Conservation (phyloP, 306 rosid genomes). For the Ormosia semicastrata region DNA sequence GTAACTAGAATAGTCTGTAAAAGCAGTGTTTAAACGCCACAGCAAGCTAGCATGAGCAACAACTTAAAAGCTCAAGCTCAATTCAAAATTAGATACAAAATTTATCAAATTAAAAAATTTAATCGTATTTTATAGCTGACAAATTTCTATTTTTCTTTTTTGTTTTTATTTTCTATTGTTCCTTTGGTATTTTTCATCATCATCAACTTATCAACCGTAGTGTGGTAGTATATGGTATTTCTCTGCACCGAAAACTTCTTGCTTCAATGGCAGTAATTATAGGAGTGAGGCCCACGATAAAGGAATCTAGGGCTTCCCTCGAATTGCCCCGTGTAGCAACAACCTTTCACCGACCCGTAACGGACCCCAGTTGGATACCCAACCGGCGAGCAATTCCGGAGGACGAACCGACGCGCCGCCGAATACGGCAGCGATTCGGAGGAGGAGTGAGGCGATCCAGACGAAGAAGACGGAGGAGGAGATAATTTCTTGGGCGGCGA, state of each 20-base stretch:
- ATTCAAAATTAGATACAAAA: not conserved
- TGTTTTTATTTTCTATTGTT: not conserved
- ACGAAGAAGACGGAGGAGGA: constrained; percentile 45
- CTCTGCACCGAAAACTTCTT: not conserved
- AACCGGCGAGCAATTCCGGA: constrained; percentile 25
- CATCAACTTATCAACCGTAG: not conserved
- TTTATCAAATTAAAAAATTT: not conserved
- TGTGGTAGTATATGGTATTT: not conserved
- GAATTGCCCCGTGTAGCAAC: constrained; percentile 21
- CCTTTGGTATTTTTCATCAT: not conserved
- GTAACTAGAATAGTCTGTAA: not conserved
- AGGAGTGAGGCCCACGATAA: constrained; percentile 19
- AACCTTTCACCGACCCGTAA: constrained; percentile 31
- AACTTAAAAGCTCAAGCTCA: not conserved
- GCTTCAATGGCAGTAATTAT: constrained; percentile 40
- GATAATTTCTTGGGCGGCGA: constrained; percentile 51
- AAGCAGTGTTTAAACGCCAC: constrained; percentile 8
- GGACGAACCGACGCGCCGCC: constrained; percentile 2
- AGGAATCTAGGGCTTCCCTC: constrained; percentile 36
- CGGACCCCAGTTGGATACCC: constrained; percentile 21
- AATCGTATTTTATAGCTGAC: constrained; percentile 17
- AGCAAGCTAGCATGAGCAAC: not conserved
- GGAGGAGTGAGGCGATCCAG: constrained; percentile 41
- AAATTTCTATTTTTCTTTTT: not conserved
- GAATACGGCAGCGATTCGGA: constrained; percentile 27